These are phyloP conservation scores for Colletotrichum simmondsii DNA, from an alignment of 2,329 filamentous ascomycete species.

Conservation along the genomic window DNA sequence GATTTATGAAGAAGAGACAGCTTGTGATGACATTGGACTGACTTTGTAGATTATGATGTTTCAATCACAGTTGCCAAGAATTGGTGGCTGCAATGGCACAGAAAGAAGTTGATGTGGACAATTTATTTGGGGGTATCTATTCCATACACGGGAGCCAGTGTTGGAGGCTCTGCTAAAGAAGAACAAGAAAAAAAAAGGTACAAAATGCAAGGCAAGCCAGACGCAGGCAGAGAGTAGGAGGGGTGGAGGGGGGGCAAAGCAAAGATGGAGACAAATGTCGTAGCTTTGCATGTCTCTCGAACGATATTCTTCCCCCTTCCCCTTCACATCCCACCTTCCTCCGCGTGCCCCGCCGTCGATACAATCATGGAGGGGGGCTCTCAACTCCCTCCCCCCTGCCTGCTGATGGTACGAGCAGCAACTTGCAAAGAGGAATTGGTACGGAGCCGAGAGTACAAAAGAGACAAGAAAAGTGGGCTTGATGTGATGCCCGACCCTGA, in stretches of 20 bases:
- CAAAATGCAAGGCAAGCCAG: background rate
- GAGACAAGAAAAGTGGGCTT: slow-evolving; percentile 10
- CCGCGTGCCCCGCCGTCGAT: slow-evolving; percentile 7
- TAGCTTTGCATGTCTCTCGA: slow-evolving; percentile 8
- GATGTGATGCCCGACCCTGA: slow-evolving; percentile 20
- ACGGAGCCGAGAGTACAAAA: background rate
- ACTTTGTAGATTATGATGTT: background rate
- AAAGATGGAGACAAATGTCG: background rate
- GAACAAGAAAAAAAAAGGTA: background rate
- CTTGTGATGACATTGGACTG: background rate
- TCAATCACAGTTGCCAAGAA: background rate
- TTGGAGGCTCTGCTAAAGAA: background rate
- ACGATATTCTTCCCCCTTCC: background rate
- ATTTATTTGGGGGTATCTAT: slow-evolving; percentile 24
- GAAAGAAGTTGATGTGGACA: background rate
- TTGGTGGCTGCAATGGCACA: background rate
- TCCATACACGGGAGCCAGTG: background rate
- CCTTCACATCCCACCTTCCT: background rate
- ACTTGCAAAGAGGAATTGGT: background rate
- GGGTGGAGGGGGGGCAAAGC: background rate
- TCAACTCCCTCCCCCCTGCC: background rate
- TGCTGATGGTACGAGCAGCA: background rate
- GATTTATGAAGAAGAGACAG: too few relatives aligned
- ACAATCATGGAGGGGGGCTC: background rate
- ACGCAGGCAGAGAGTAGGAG: background rate